Evolutionary conservation across 1,139 yeast genomes (phyloP).

Genomic region (Kluyveromyces sp.): DNA sequence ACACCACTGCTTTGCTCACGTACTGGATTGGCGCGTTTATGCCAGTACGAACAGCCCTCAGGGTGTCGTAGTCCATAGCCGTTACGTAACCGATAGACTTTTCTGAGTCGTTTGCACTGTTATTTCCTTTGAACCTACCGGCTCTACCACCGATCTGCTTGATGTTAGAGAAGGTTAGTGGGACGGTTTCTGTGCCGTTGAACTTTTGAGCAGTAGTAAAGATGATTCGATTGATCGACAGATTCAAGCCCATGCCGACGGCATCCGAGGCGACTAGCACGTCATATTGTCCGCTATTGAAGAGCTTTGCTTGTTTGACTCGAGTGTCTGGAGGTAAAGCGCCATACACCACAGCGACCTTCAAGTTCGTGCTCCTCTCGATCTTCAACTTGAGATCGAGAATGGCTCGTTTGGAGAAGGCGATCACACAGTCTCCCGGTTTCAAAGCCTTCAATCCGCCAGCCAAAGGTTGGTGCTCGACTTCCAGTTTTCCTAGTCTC

Average conservation of each 20-base stretch:
- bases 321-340: slow-evolving; percentile 95
- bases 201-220: slow-evolving; percentile 65
- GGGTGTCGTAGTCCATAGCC: slow-evolving; percentile 41
- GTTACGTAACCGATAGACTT: slow-evolving; percentile 52
- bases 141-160: slow-evolving; percentile 98
- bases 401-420: slow-evolving; percentile 71
- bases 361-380: slow-evolving; percentile 52
- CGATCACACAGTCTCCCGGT: slow-evolving; percentile 84
- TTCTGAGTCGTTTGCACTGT: slow-evolving; percentile 12
- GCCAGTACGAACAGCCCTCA: slow-evolving; percentile 39
- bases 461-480: slow-evolving; percentile 40
- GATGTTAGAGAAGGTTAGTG: slow-evolving; percentile 55
- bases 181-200: slow-evolving; percentile 50
- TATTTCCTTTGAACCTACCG: slow-evolving; percentile 56
- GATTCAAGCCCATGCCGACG: slow-evolving; percentile 92
- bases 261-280: slow-evolving; percentile 93
- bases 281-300: slow-evolving; percentile 71
- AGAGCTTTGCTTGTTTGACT: slow-evolving; percentile 70
- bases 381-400: slow-evolving; percentile 58
- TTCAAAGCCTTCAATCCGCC: slow-evolving; percentile 35
- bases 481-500: slow-evolving; percentile 65
- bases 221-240: slow-evolving; percentile 72
- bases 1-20: slow-evolving; percentile 50
- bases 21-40: slow-evolving; percentile 43
- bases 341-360: slow-evolving; percentile 90